Evolutionary conservation across 2,329 filamentous ascomycete genomes (phyloP), one percentile per base, ranked within the genome.

Genomic region (Arthrobotrys sinensis): DNA sequence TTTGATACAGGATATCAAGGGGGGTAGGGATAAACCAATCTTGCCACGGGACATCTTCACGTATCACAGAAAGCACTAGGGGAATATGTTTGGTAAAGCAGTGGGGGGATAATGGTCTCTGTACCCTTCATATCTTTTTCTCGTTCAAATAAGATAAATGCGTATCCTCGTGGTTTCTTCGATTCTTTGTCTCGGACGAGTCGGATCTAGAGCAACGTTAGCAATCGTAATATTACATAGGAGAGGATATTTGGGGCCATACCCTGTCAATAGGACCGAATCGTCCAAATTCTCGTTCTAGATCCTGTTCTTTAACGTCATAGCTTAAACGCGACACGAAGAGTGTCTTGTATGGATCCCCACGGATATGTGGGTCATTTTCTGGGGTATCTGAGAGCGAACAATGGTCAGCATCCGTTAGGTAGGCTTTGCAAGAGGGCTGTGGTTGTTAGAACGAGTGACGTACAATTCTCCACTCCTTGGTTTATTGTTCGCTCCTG

Each of bases 71-170:
- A 71, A 52, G 32, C n/a, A 43, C 11, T 34, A 64, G 76, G 76
- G 81, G 79, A 80, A 45, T 40, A 52, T 76, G 62, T 53, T 72
- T 69, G 73, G 79, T 52, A 70, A 79, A 81, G 81, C 83, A 81
- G 83, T 82, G 81, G 83, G 80, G 83, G 84, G 85, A 83, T 82
- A 84, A 84, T 86, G 84, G 84, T 83, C 84, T 85, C 85, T 86
- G 90, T 96, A 97, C 94, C 94, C 93, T 96, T 96, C 94, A 98
- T 97, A 84, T 98, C 96, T 85, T 95, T 94, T 86, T 98, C 96
- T 84, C 93, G 91, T 85, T 98, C 95, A 84, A 95, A 99, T 68
- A 98, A 93, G 81, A 99, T 92, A 84, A 99, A 99, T 79, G 93
- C 96, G 85, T 99, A 99, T 79, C 96, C 96, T 82, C 91, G 89